phyloP scores from a whole-genome alignment of 1,139 yeast genomes.

The Taphrina pruni region DNA sequence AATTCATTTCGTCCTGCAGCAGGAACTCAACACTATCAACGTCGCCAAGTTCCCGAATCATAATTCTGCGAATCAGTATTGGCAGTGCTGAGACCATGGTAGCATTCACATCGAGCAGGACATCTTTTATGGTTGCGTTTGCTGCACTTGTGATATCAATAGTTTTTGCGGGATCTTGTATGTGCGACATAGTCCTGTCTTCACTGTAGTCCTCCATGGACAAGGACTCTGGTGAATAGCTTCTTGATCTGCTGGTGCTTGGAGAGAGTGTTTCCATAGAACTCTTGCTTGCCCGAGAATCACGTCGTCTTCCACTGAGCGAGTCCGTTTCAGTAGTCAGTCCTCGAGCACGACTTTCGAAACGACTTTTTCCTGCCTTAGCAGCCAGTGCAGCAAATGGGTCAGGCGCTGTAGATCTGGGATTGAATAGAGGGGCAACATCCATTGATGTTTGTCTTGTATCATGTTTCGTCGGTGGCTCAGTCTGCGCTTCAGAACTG shows the following conservation, averaged over 20 bases:
- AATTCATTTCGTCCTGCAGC: background rate
- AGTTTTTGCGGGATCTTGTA: background rate
- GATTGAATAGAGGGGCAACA: constrained; percentile 15
- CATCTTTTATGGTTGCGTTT: background rate
- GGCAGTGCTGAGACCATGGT: constrained; percentile 10
- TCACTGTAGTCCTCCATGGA: background rate
- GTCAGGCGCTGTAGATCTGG: background rate
- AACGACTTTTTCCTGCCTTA: constrained; percentile 16
- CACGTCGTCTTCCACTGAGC: background rate
- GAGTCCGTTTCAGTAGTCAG: background rate
- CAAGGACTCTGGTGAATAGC: background rate
- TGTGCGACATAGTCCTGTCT: background rate
- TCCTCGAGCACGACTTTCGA: background rate
- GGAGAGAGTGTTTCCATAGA: background rate
- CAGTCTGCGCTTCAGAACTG: background rate
- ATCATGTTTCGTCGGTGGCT: background rate
- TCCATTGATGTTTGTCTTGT: background rate
- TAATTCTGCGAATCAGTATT: background rate
- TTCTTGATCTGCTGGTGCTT: background rate
- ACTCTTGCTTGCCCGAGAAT: background rate
- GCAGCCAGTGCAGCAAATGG: constrained; percentile 20
- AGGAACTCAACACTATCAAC: constrained; percentile 8
- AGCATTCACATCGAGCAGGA: background rate
- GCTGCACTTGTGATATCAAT: background rate
- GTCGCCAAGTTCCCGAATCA: constrained; percentile 4